A percentile compares a stretch with the other conserved stretches of the same genome.
Conservation (phyloP, 257 asterid species). For the Petrea volubilis region DNA sequence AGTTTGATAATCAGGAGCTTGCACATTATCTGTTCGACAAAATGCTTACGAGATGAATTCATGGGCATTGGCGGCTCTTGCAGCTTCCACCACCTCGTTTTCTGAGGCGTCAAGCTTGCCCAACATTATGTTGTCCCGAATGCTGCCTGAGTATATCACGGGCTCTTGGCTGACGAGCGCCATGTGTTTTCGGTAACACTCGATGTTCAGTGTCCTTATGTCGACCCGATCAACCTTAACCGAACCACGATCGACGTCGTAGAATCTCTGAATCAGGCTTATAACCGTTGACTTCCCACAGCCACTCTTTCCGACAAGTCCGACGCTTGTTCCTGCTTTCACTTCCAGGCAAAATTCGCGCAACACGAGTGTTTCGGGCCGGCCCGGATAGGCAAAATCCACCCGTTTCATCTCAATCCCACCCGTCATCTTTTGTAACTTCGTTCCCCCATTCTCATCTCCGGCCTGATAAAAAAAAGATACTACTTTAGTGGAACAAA, state of each 20-base stretch:
- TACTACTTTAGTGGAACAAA: background rate
- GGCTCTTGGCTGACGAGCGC: constrained; percentile 92
- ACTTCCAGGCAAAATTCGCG: constrained; percentile 63
- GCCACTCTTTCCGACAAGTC: constrained; percentile 82
- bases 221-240: constrained; percentile 68
- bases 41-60: constrained; percentile 74
- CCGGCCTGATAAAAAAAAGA: constrained; percentile 32
- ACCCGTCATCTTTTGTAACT: constrained; percentile 51
- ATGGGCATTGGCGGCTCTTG: constrained; percentile 82
- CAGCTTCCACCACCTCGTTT: constrained; percentile 68
- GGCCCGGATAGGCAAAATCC: constrained; percentile 66
- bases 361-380: constrained; percentile 50
- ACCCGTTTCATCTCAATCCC: constrained; percentile 64
- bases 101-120: constrained; percentile 71
- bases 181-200: constrained; percentile 66
- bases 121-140: constrained; percentile 62
- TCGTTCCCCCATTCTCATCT: constrained; percentile 32
- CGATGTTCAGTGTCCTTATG: constrained; percentile 54
- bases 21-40: background rate
- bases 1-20: background rate
- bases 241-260: constrained; percentile 57
- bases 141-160: constrained; percentile 70
- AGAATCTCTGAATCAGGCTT: constrained; percentile 71
- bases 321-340: constrained; percentile 71
- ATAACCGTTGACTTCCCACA: constrained; percentile 87